Evolutionary conservation across 1,139 yeast genomes (phyloP).

Genomic region (Tardiomyces digboiensis): DNA sequence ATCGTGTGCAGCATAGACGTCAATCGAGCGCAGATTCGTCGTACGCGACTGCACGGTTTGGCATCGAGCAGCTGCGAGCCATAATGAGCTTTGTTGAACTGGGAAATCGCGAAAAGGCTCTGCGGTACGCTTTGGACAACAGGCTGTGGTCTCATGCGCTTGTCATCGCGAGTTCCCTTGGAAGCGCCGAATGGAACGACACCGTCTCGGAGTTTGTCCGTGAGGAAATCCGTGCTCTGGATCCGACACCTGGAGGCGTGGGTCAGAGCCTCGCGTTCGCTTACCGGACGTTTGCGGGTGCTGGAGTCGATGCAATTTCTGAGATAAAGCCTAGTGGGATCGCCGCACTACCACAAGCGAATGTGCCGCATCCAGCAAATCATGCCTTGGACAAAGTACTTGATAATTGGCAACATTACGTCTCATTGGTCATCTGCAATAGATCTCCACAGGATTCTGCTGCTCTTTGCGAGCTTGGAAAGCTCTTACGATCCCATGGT

Average conservation of each 20-base stretch:
- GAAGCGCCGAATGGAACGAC: slow-evolving; percentile 51
- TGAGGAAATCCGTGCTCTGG: slow-evolving; percentile 30
- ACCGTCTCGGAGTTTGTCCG: slow-evolving; percentile 44
- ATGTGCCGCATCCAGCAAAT: slow-evolving; percentile 1
- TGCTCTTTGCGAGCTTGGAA: slow-evolving; percentile 26
- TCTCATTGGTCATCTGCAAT: slow-evolving; percentile 25
- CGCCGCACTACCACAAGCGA: slow-evolving; percentile 2
- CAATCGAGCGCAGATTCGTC: background rate
- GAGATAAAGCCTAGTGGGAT: slow-evolving; percentile 29
- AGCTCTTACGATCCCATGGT: slow-evolving; percentile 20
- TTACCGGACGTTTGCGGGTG: slow-evolving; percentile 59
- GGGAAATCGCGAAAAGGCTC: slow-evolving; percentile 63
- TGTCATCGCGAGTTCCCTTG: slow-evolving; percentile 55
- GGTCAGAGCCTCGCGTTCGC: slow-evolving; percentile 51
- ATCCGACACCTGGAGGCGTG: slow-evolving; percentile 27
- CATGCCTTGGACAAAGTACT: slow-evolving; percentile 11
- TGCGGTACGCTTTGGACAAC: slow-evolving; percentile 49
- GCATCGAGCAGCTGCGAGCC: slow-evolving; percentile 2
- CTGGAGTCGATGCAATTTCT: slow-evolving; percentile 42
- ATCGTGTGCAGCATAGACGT: background rate
- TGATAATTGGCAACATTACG: slow-evolving; percentile 25
- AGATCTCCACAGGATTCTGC: slow-evolving; percentile 22
- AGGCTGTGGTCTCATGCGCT: slow-evolving; percentile 77
- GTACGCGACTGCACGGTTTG: background rate
- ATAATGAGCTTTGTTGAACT: slow-evolving; percentile 36